Conservation (phyloP, 2,329 filamentous ascomycete species). For the Aspergillaceae sp. region DNA sequence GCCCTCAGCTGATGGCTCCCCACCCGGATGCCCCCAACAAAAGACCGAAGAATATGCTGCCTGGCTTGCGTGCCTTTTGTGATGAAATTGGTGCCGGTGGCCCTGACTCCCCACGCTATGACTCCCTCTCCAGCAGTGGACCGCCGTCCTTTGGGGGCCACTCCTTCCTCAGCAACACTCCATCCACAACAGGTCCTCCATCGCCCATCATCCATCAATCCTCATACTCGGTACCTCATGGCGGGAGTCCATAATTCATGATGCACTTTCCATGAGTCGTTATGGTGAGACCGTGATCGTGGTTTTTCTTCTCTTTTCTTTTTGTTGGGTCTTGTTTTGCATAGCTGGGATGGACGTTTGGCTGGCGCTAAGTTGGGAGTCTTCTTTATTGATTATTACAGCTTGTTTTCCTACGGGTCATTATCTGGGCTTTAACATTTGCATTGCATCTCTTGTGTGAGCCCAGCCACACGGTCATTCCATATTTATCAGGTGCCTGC, state of each 20-base stretch:
- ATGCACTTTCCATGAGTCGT: neutral
- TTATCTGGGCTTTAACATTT: slow-evolving; percentile 6
- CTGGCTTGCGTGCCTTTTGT: slow-evolving; percentile 28
- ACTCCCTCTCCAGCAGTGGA: slow-evolving; percentile 15
- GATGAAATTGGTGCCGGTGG: slow-evolving; percentile 22
- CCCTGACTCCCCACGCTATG: slow-evolving; percentile 17
- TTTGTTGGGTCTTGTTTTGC: slow-evolving; percentile 1
- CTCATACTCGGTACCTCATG: slow-evolving; percentile 23
- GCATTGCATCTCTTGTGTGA: too few relatives aligned
- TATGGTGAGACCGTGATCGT: too few relatives aligned
- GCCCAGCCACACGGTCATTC: too few relatives aligned
- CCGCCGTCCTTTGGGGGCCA: slow-evolving; percentile 21
- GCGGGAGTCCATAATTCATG: slow-evolving; percentile 18
- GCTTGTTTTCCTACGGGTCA: slow-evolving; percentile 3
- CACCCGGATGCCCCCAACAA: slow-evolving; percentile 12
- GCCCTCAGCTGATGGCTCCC: slow-evolving; percentile 17
- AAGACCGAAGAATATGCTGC: slow-evolving; percentile 23
- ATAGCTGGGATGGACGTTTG: neutral
- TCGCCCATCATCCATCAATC: slow-evolving; percentile 26
- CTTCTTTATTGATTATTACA: neutral
- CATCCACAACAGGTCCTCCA: slow-evolving; percentile 27
- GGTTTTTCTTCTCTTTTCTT: neutral
- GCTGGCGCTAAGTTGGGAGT: neutral
- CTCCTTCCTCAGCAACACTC: slow-evolving; percentile 23
- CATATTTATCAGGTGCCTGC: too few relatives aligned